Evolutionary conservation across 139 green algal species (phyloP).

Genomic region (Haematococcus lacustris): DNA sequence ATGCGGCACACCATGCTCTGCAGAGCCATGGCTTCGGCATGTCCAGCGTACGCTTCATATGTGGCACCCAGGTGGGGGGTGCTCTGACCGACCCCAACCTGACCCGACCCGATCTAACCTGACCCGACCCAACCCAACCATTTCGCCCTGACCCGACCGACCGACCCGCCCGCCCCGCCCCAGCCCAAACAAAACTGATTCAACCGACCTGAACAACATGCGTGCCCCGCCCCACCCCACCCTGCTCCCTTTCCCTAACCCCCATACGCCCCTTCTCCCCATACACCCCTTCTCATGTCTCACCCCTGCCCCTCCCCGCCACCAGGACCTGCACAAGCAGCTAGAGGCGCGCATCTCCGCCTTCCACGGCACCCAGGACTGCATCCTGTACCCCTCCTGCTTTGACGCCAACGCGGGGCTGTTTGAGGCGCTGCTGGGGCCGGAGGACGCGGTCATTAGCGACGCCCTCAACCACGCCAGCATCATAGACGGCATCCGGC

Average conservation of each 20-base stretch:
- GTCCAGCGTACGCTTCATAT: constrained; percentile 63
- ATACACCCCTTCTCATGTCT: background rate
- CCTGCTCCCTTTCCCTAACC: background rate
- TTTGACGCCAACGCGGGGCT: constrained; percentile 69
- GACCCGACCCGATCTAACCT: background rate
- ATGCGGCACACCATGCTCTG: constrained; percentile 42
- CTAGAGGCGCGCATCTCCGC: constrained; percentile 49
- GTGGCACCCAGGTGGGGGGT: constrained; percentile 46
- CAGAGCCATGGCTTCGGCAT: constrained; percentile 56
- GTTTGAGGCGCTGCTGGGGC: constrained; percentile 60
- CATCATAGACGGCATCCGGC: constrained; percentile 72
- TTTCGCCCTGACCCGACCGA: background rate
- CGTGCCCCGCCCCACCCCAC: too few species aligned
- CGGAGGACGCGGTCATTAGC: constrained; percentile 55
- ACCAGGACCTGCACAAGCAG: constrained; percentile 58
- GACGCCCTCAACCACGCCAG: constrained; percentile 70
- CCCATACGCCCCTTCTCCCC: background rate
- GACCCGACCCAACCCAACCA: background rate
- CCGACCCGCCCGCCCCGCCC: too few species aligned
- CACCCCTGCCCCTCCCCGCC: background rate
- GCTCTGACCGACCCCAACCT: background rate
- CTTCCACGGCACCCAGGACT: constrained; percentile 51
- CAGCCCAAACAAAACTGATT: too few species aligned
- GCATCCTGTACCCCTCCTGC: constrained; percentile 62
- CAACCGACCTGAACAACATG: too few species aligned